Evolutionary conservation across 2,329 filamentous ascomycete genomes (phyloP).

Genomic region (Calonectria hawksworthii): DNA sequence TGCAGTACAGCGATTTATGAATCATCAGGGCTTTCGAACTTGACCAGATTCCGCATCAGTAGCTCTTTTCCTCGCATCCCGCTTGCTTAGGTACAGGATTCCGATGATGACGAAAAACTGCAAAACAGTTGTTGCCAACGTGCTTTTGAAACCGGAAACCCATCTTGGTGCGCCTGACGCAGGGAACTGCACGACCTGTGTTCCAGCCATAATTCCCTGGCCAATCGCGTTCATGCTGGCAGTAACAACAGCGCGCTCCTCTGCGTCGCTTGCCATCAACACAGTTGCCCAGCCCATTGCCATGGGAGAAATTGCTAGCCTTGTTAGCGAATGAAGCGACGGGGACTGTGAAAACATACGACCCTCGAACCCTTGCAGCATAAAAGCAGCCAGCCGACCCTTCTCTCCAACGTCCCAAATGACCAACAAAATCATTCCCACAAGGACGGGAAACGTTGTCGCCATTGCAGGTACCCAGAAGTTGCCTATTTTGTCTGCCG

Average conservation of each 20-base stretch:
- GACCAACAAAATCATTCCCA: constrained; percentile 51
- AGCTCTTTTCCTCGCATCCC: constrained; percentile 43
- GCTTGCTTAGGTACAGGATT: constrained; percentile 33
- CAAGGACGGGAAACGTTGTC: constrained; percentile 51
- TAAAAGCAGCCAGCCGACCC: constrained; percentile 54
- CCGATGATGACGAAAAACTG: constrained; percentile 48
- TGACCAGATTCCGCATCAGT: not conserved
- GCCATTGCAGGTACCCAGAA: constrained; percentile 52
- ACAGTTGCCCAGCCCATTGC: constrained; percentile 58
- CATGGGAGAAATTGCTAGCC: constrained; percentile 48
- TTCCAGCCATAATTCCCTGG: constrained; percentile 56
- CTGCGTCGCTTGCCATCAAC: constrained; percentile 54
- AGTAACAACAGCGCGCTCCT: constrained; percentile 57
- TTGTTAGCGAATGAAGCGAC: not conserved
- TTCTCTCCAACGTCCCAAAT: constrained; percentile 54
- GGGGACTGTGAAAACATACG: not conserved
- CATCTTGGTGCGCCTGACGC: constrained; percentile 53
- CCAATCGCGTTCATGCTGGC: constrained; percentile 60
- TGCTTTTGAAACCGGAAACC: constrained; percentile 45
- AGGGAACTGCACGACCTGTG: constrained; percentile 55
- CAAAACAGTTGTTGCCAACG: constrained; percentile 50
- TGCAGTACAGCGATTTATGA: not conserved
- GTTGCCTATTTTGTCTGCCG: constrained; percentile 50
- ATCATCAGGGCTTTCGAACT: not conserved
- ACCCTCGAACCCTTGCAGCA: constrained; percentile 54